Percentiles rank a stretch among this genome's conserved stretches.
phyloP scores from a whole-genome alignment of 2,329 filamentous ascomycete genomes.

The Claviceps maximensis region DNA sequence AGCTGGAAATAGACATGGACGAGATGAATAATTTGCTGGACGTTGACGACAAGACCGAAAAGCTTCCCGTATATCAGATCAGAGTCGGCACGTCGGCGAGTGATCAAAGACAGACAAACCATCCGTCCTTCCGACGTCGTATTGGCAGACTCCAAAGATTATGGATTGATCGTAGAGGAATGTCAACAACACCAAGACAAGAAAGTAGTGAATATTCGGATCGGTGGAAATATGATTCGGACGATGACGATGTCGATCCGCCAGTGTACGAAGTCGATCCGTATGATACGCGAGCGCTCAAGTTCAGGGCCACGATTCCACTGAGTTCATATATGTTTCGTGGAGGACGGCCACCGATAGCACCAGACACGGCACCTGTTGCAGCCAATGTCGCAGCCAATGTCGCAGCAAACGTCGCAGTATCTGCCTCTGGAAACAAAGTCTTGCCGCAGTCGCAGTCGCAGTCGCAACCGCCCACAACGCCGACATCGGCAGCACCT shows the following conservation, averaged over 20 bases:
- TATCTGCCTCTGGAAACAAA: constrained; percentile 8
- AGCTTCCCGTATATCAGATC: constrained; percentile 31
- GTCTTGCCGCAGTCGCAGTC: background rate
- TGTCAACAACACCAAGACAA: constrained; percentile 34
- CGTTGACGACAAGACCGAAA: constrained; percentile 18
- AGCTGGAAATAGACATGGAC: constrained; percentile 40
- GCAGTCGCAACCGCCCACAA: background rate
- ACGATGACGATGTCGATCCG: constrained; percentile 73
- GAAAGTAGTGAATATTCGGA: constrained; percentile 39
- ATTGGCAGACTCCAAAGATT: constrained; percentile 73
- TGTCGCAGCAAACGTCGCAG: constrained; percentile 9
- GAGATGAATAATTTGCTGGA: constrained; percentile 32
- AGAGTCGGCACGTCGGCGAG: constrained; percentile 23
- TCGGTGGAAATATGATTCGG: constrained; percentile 76
- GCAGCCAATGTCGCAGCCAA: too few relatives aligned
- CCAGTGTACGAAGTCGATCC: constrained; percentile 65
- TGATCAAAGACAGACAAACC: constrained; percentile 26
- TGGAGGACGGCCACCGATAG: constrained; percentile 22
- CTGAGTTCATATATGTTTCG: constrained; percentile 30
- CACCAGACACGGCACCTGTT: constrained; percentile 15
- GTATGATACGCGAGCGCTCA: constrained; percentile 44
- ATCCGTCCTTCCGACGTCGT: constrained; percentile 66
- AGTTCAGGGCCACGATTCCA: constrained; percentile 47
- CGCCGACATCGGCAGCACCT: constrained; percentile 10
- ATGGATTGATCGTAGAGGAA: constrained; percentile 74